Percentiles rank a stretch among this genome's conserved stretches.
Evolutionary conservation across 805 yeast genomes (phyloP).

Genomic region (Huiozyma naganishii): DNA sequence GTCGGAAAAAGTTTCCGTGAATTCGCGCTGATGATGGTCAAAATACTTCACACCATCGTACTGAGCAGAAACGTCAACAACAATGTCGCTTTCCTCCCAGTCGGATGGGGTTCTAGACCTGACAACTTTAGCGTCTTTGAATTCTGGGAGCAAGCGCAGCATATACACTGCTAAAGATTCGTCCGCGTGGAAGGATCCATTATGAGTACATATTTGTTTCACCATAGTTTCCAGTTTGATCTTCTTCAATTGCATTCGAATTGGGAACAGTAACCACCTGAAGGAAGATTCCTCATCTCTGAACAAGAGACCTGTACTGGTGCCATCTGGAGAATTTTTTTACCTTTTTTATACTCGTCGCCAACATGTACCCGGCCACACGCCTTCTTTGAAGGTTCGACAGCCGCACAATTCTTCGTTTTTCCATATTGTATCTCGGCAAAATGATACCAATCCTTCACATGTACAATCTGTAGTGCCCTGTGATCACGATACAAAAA

Average conservation of each 20-base stretch:
- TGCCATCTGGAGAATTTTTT: background rate
- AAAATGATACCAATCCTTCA: too few species aligned
- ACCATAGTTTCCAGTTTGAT: constrained; percentile 16
- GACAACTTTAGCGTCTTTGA: constrained; percentile 50
- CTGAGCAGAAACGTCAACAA: constrained; percentile 89
- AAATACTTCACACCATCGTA: constrained; percentile 68
- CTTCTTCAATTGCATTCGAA: background rate
- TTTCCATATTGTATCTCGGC: too few species aligned
- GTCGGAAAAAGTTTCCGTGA: constrained; percentile 58
- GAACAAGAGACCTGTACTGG: background rate
- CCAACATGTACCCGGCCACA: too few species aligned
- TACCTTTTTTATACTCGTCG: too few species aligned
- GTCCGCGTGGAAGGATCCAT: constrained; percentile 95
- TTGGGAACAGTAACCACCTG: constrained; percentile 1
- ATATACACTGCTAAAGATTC: constrained; percentile 89
- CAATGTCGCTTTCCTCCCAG: constrained; percentile 83
- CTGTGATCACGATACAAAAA: too few species aligned
- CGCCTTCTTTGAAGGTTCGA: too few species aligned
- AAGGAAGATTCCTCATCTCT: background rate
- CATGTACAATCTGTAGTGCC: too few species aligned
- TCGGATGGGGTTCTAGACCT: constrained; percentile 76
- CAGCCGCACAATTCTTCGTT: too few species aligned
- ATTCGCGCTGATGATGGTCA: constrained; percentile 96
- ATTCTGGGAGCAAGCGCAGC: constrained; percentile 64
- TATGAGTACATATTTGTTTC: constrained; percentile 71